Conservation (phyloP, 2,329 filamentous ascomycete genomes). For the Colletotrichum horii region DNA sequence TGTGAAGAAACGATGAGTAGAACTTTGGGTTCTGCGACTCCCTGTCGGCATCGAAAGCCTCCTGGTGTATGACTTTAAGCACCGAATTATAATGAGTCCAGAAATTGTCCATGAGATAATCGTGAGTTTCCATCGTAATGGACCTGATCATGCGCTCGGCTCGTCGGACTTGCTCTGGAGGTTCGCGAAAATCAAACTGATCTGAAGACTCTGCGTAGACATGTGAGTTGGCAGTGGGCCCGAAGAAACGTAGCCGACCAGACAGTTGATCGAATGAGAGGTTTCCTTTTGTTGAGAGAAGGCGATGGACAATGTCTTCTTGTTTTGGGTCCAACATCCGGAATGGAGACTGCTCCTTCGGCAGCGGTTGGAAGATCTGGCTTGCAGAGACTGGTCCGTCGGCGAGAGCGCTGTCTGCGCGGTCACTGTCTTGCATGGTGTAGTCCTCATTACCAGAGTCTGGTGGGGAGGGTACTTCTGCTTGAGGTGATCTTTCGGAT, state of each 20-base stretch:
- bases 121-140: conserved; percentile 50
- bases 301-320: conserved; percentile 52
- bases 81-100: conserved; percentile 57
- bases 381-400: background rate
- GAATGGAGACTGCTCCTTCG: conserved; percentile 37
- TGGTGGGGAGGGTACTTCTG: conserved; percentile 33
- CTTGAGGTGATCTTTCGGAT: conserved; percentile 15
- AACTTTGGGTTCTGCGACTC: conserved; percentile 51
- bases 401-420: conserved; percentile 23
- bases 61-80: conserved; percentile 53
- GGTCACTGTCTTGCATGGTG: conserved; percentile 29
- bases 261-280: conserved; percentile 56
- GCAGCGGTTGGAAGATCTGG: conserved; percentile 25
- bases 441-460: conserved; percentile 39
- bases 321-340: conserved; percentile 44
- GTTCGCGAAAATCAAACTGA: conserved; percentile 40
- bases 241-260: conserved; percentile 56
- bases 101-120: conserved; percentile 57
- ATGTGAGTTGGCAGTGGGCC: conserved; percentile 58
- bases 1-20: conserved; percentile 58
- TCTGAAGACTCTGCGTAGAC: conserved; percentile 48
- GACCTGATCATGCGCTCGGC: conserved; percentile 53
- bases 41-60: conserved; percentile 53
- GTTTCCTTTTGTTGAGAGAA: conserved; percentile 54
- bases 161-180: conserved; percentile 47